Evolutionary conservation across 352 stramenopile species (phyloP).

Genomic region (Pilasporangium apinafurcum): DNA sequence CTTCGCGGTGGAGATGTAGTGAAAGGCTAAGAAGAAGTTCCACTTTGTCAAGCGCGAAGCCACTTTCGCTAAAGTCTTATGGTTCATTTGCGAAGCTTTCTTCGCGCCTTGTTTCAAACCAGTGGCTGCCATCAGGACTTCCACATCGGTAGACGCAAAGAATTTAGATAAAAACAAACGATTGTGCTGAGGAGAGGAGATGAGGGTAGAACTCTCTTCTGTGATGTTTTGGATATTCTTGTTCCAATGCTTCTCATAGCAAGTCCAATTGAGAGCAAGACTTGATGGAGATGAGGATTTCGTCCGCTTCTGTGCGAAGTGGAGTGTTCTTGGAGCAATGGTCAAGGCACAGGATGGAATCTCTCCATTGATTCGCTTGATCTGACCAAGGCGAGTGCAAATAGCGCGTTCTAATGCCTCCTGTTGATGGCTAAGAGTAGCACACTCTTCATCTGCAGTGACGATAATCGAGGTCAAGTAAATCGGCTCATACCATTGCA

Average conservation of each 20-base stretch:
- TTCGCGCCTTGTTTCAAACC: conserved; percentile 72
- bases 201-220: no score
- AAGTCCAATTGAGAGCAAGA: conserved; percentile 58
- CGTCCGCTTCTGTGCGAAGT: conserved; percentile 10
- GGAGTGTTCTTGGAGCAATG: background rate
- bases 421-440: conserved; percentile 30
- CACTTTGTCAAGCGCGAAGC: conserved; percentile 58
- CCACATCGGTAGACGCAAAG: conserved; percentile 31
- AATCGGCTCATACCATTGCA: conserved; percentile 61
- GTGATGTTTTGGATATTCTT: background rate
- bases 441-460: conserved; percentile 21
- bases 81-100: conserved; percentile 49
- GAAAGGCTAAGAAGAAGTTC: conserved; percentile 48
- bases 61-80: conserved; percentile 32
- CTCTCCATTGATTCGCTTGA: background rate
- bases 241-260: conserved; percentile 29
- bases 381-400: conserved; percentile 13
- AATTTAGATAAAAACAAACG: conserved; percentile 13
- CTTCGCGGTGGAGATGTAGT: conserved; percentile 5
- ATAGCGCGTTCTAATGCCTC: conserved; percentile 43
- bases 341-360: background rate
- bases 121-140: conserved; percentile 50
- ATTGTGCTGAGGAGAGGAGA: background rate
- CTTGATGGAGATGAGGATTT: conserved; percentile 17
- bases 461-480: conserved; percentile 43